These are phyloP conservation scores for Paralagenidium karlingii DNA, from an alignment of 352 stramenopile species.

Conservation along the genomic window DNA sequence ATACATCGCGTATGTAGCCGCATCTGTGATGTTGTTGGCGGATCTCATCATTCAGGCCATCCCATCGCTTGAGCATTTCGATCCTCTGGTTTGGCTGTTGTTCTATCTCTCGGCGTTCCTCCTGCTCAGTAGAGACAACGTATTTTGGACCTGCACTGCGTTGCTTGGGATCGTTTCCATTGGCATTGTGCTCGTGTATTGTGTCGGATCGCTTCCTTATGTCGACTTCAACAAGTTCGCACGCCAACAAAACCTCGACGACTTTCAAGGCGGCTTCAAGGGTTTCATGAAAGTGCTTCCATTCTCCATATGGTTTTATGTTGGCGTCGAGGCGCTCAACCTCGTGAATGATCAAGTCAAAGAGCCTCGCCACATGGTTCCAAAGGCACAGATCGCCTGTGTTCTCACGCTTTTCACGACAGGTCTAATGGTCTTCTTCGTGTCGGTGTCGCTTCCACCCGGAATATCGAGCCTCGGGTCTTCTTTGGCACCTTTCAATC, in stretches of 20 bases:
- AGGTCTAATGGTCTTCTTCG: slow-evolving; percentile 8
- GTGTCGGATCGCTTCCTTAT: slow-evolving; percentile 4
- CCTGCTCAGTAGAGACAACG: slow-evolving; percentile 5
- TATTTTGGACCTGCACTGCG: slow-evolving; percentile 15
- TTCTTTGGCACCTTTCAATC: slow-evolving; percentile 3
- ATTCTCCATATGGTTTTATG: slow-evolving; percentile 6
- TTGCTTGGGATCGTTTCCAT: slow-evolving; percentile 6
- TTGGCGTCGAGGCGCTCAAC: slow-evolving; percentile 6
- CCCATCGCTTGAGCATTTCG: neutral
- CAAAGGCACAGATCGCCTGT: slow-evolving; percentile 16
- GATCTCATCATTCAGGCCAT: neutral
- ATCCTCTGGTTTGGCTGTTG: slow-evolving; percentile 2
- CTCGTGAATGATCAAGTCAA: slow-evolving; percentile 2
- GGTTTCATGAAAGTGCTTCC: slow-evolving; percentile 22
- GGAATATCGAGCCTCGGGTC: neutral
- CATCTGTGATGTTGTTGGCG: slow-evolving; percentile 13
- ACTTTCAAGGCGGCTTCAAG: slow-evolving; percentile 6
- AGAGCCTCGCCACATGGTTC: slow-evolving; percentile 22
- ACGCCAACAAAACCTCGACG: slow-evolving; percentile 3
- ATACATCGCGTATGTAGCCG: slow-evolving; percentile 29
- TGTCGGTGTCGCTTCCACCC: slow-evolving; percentile 10
- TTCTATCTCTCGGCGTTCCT: slow-evolving; percentile 9
- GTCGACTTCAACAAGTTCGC: neutral
- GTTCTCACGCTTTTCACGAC: slow-evolving; percentile 7
- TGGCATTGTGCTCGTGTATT: slow-evolving; percentile 7